phyloP scores from a whole-genome alignment of 2,329 filamentous ascomycete genomes.

The Xylariaceae sp. region DNA sequence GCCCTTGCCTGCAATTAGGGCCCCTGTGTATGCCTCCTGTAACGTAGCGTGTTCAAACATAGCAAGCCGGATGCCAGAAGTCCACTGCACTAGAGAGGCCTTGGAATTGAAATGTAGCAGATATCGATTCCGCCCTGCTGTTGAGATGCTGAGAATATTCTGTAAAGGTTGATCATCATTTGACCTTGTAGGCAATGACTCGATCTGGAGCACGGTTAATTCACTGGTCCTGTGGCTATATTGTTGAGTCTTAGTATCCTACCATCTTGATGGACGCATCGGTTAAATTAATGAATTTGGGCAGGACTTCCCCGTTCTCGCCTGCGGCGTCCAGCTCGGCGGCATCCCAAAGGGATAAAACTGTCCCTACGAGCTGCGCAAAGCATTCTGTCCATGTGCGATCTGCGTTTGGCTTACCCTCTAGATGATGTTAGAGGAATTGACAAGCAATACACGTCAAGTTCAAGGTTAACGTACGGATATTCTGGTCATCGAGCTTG shows the following conservation, averaged over 20 bases:
- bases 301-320: conserved; percentile 77
- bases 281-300: conserved; percentile 93
- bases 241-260: conserved; percentile 22
- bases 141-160: conserved; percentile 93
- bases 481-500: conserved; percentile 92
- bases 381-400: conserved; percentile 95
- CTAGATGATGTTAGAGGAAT: conserved; percentile 43
- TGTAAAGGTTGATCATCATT: conserved; percentile 74
- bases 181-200: conserved; percentile 82
- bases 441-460: neutral
- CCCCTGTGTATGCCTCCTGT: conserved; percentile 95
- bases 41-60: conserved; percentile 93
- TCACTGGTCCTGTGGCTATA: neutral
- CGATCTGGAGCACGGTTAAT: conserved; percentile 54
- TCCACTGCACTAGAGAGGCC: conserved; percentile 92
- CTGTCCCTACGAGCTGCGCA: conserved; percentile 90
- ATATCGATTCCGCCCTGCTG: conserved; percentile 91
- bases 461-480: conserved; percentile 56
- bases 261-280: conserved; percentile 99
- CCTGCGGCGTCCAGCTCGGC: conserved; percentile 84
- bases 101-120: conserved; percentile 94
- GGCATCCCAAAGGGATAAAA: conserved; percentile 93
- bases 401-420: conserved; percentile 80
- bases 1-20: conserved; percentile 90
- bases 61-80: conserved; percentile 83